Base-by-base conservation (phyloP, 257 asterid species). In the Solanum pinnatisectum region DNA sequence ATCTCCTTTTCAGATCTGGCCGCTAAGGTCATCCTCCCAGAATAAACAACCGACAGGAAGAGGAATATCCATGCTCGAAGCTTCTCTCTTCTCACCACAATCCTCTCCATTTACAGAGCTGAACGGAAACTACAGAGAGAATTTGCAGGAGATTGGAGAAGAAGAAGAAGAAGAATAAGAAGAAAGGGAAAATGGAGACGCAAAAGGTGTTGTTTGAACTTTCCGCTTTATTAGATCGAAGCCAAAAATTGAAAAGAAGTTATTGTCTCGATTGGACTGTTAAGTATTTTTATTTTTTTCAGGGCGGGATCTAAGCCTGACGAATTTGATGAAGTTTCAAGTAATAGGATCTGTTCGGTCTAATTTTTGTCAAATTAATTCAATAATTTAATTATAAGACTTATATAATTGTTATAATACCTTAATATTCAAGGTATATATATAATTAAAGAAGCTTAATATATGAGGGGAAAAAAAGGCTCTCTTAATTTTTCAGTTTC, bases 1-100 rank as follows among this genome's bases (percentile, higher is more conserved):
- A 92, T 95, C 44, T 96, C 99, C 68, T 95, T 88, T 90, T 95
- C 93, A 90, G 98, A 94, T 93, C 96, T 94, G 67, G 88, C 95
- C 49, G 96, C 90, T 56, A 83, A 63, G 83, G 91, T 13, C 84
- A 84, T 85, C 12, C 93, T 84, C 87, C 92, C 84, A 89, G 91
- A 90, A 18, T 88, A 88, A 83, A 83, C 63, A 77, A 90, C 85
- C 63, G 91, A 84, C 23, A 92, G n/a, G 16, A 90, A 59, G 33
- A 91, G 46, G 46, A 88, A 82, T 86, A 90, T 81, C 87, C 84
- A 90, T 25, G 37, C 25, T 81, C 91, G 87, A 59, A 87, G 73
- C 87, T 71, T 90, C 82, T 89, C 92, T 56, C 88, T 82, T 18
- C 46, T 83, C 84, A 33, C 89, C 59, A 35, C 73, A 65, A 70